Percentiles rank a stretch among this genome's conserved stretches.
These are phyloP conservation scores for Coccomyxa sp. DNA, from an alignment of 139 green algal genomes.

Conservation along the genomic window DNA sequence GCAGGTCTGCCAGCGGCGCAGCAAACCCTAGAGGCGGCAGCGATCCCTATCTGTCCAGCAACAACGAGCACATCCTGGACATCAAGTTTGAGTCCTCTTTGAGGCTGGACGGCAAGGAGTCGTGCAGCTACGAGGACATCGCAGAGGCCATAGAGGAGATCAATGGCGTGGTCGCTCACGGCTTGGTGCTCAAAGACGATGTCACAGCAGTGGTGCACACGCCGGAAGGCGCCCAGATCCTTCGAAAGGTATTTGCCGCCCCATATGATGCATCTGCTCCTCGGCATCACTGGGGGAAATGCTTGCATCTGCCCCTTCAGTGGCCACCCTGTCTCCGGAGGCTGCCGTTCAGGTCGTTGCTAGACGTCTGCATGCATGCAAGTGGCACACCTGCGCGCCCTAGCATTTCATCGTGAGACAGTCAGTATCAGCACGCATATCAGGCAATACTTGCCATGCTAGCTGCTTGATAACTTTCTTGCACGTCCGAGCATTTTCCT, in stretches of 20 bases:
- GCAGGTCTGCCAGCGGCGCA: constrained; percentile 8
- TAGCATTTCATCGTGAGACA: no score
- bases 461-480: no score
- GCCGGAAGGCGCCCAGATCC: not conserved
- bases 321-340: no score
- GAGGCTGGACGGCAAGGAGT: constrained; percentile 63
- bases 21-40: constrained; percentile 29
- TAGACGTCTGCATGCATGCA: no score
- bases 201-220: constrained; percentile 22
- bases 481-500: no score
- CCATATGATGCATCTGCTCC: no score
- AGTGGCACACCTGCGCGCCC: no score
- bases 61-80: constrained; percentile 38
- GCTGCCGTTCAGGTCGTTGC: no score
- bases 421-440: no score
- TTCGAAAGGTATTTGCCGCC: constrained; percentile 5
- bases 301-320: no score
- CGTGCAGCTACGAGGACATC: constrained; percentile 36
- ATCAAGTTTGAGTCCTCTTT: constrained; percentile 48
- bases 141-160: constrained; percentile 42
- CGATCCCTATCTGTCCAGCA: constrained; percentile 24
- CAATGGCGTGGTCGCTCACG: constrained; percentile 46
- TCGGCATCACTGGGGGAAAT: no score
- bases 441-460: no score
- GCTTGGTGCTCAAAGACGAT: constrained; percentile 35